Evolutionary conservation across 805 yeast species (phyloP).

Genomic region (Sugiyamaella floridensis): DNA sequence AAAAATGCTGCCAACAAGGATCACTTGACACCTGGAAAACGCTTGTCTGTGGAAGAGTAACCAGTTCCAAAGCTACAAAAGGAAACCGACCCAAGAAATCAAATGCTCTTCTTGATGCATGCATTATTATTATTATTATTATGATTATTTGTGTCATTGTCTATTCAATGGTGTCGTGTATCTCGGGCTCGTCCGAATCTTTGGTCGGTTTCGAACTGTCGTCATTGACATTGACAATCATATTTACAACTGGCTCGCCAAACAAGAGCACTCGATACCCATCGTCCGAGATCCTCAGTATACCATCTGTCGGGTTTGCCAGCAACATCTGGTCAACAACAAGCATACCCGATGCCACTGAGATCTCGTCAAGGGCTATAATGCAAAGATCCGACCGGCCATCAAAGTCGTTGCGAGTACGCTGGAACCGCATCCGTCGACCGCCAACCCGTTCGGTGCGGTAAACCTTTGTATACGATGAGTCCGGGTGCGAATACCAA

Average conservation of each 20-base stretch:
- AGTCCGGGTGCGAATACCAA: not conserved
- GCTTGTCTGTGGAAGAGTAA: constrained; percentile 20
- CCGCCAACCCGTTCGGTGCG: not conserved
- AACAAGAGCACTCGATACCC: not conserved
- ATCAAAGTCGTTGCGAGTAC: constrained; percentile 3
- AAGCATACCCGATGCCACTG: not conserved
- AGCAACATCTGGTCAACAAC: not conserved
- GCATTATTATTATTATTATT: not conserved
- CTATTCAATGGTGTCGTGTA: not conserved
- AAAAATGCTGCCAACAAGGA: constrained; percentile 2
- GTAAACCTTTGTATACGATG: not conserved
- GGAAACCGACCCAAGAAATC: no score
- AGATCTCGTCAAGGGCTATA: not conserved
- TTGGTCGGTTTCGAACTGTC: no score
- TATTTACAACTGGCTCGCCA: constrained; percentile 2
- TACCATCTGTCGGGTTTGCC: not conserved
- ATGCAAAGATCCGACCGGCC: not conserved
- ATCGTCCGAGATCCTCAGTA: not conserved
- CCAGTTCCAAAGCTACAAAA: not conserved
- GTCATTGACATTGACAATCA: not conserved
- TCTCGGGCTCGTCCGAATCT: no score
- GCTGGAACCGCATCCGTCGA: constrained; percentile 1
- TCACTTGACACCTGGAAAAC: constrained; percentile 20
- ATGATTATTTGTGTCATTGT: no score
- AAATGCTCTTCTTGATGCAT: no score